phyloP scores from a whole-genome alignment of 257 asterid species.

The Fraxinus cuspidata region DNA sequence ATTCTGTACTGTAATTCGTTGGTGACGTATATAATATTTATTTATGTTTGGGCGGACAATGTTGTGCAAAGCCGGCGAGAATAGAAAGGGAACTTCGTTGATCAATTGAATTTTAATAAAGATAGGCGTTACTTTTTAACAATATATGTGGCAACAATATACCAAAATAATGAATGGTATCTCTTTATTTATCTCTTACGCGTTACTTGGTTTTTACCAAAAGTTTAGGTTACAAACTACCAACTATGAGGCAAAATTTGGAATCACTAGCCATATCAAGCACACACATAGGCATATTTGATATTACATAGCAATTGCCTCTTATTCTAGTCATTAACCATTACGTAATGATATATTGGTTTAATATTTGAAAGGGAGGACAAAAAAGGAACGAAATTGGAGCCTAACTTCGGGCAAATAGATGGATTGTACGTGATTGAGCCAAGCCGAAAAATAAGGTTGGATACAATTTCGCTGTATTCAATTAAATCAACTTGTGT shows the following conservation, averaged over 20 bases:
- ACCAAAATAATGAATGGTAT: background rate
- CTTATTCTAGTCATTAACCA: background rate
- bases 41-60: background rate
- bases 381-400: too few relatives aligned
- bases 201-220: background rate
- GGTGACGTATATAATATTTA: background rate
- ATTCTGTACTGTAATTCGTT: background rate
- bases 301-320: background rate
- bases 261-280: background rate
- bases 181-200: background rate
- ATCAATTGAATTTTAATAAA: constrained; percentile 7
- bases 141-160: constrained; percentile 21
- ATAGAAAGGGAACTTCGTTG: constrained; percentile 29
- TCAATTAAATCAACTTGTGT: too few relatives aligned
- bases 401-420: too few relatives aligned
- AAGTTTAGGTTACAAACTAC: background rate
- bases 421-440: too few relatives aligned
- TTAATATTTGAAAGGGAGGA: too few relatives aligned
- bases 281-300: background rate
- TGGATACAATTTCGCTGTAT: too few relatives aligned
- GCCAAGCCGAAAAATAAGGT: too few relatives aligned
- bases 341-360: background rate
- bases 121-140: constrained; percentile 30
- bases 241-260: background rate
- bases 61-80: constrained; percentile 29